These are phyloP conservation scores for Castanea sativa DNA, from an alignment of 306 rosid genomes.

Conservation along the genomic window DNA sequence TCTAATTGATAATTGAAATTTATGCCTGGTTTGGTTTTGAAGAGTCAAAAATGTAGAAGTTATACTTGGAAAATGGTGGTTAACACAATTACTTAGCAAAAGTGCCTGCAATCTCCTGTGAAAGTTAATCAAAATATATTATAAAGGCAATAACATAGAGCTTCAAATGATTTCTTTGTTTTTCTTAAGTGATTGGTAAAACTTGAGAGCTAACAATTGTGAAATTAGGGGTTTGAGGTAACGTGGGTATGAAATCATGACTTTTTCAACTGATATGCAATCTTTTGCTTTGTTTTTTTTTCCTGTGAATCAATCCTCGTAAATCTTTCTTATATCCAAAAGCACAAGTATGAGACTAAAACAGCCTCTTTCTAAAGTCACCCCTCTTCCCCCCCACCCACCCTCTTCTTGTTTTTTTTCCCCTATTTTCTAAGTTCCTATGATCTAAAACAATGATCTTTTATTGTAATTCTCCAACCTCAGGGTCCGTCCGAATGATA, in stretches of 20 bases:
- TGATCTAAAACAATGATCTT: neutral
- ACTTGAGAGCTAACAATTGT: too few relatives aligned
- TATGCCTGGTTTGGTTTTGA: neutral
- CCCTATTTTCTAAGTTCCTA: neutral
- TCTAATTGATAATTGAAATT: neutral
- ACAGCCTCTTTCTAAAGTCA: neutral
- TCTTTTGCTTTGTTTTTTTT: neutral
- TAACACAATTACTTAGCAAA: too few relatives aligned
- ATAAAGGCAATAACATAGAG: too few relatives aligned
- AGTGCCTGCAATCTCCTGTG: too few relatives aligned
- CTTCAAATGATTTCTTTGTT: too few relatives aligned
- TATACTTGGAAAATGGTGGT: neutral
- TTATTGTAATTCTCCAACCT: neutral
- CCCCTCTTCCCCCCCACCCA: neutral
- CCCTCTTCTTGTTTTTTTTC: neutral
- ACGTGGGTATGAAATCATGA: too few relatives aligned
- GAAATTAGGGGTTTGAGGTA: too few relatives aligned
- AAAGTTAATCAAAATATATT: too few relatives aligned
- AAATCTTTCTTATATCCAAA: slow-evolving; percentile 58
- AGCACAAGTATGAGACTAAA: slow-evolving; percentile 47
- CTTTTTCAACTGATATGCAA: neutral
- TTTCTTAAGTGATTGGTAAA: too few relatives aligned
- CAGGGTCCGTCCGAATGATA: slow-evolving; percentile 66
- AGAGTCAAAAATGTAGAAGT: neutral
- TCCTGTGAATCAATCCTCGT: slow-evolving; percentile 61